phyloP scores from a whole-genome alignment of 768 basidiomycete genomes.

The Xerocomellus chrysenteron region DNA sequence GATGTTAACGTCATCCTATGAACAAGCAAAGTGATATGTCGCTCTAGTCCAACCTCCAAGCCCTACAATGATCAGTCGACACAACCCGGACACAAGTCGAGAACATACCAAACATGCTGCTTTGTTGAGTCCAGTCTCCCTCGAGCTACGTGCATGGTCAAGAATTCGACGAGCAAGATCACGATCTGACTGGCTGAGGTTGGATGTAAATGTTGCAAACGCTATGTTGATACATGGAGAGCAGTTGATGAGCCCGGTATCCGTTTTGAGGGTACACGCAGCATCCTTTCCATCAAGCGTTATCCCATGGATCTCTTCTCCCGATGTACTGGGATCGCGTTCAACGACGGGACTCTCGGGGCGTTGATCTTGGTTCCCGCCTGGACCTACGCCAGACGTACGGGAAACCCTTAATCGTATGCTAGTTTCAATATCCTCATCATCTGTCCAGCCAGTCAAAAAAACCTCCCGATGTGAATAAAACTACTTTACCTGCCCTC shows the following conservation, averaged over 20 bases:
- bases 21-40: conserved; percentile 33
- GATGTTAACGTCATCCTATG: conserved; percentile 44
- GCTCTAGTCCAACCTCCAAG: conserved; percentile 15
- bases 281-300: conserved; percentile 42
- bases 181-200: conserved; percentile 21
- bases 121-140: conserved; percentile 30
- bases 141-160: conserved; percentile 11
- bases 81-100: neutral
- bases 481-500: conserved; percentile 62
- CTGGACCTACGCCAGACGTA: conserved; percentile 11
- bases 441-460: conserved; percentile 48
- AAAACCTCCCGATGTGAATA: neutral
- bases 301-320: conserved; percentile 40
- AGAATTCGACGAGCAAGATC: conserved; percentile 19
- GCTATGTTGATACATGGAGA: conserved; percentile 27
- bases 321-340: conserved; percentile 14
- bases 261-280: conserved; percentile 43
- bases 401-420: conserved; percentile 47
- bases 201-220: conserved; percentile 20
- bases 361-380: conserved; percentile 10
- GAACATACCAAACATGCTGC: conserved; percentile 32
- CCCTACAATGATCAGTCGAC: conserved; percentile 11
- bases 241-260: conserved; percentile 34
- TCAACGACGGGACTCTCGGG: conserved; percentile 12
- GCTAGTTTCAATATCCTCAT: conserved; percentile 78